Base-by-base conservation (phyloP, 2,329 filamentous ascomycete species). In the Neofusicoccum kwambonambiense region DNA sequence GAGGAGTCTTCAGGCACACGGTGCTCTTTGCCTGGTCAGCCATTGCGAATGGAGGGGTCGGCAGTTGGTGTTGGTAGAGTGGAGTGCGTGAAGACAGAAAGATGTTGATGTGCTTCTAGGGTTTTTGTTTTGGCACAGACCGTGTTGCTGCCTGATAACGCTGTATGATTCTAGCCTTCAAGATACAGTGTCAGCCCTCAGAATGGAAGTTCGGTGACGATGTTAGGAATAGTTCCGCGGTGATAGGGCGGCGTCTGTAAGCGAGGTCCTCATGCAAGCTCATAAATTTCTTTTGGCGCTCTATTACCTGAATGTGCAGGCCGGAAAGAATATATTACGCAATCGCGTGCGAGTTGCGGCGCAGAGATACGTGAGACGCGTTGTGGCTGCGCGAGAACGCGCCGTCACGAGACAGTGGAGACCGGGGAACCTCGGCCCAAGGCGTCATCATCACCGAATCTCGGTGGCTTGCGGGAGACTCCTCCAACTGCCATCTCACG, bases 11-110 rank as follows among this genome's bases (percentile, higher is more conserved):
- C 13, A 62, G 47, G 12, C 81, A 68, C 1, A 93, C 83, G 6
- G 89, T 76, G 34, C 81, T 76, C 15, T 79, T 76, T 37, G 90
- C 81, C 67, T 87, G 78, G 15, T 83, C 86, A 3, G 84, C 80
- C 62, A 64, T 54, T 44, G 42, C 8, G 7, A 35, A 31, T 41
- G 6, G 17, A 39, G n/a, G 52, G 3, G 15, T 17, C n/a, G 15
- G 13, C 4, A 31, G 44, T 11, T 17, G 9, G 3, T 15, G 22
- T 37, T 4, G n/a, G 27, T 9, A 27, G 34, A 6, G 2, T 31
- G 39, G 13, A 44, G 41, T 8, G 3, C 3, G 15, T 7, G 15
- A 44, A n/a, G 45, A 15, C n/a, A 6, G 3, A 19, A 52, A 34
- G 27, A 2, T 31, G 50, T 5, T 35, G 22, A 7, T 11, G 35